Evolutionary conservation across 2,329 filamentous ascomycete species (phyloP).

Genomic region (Paecilomyces sp.): DNA sequence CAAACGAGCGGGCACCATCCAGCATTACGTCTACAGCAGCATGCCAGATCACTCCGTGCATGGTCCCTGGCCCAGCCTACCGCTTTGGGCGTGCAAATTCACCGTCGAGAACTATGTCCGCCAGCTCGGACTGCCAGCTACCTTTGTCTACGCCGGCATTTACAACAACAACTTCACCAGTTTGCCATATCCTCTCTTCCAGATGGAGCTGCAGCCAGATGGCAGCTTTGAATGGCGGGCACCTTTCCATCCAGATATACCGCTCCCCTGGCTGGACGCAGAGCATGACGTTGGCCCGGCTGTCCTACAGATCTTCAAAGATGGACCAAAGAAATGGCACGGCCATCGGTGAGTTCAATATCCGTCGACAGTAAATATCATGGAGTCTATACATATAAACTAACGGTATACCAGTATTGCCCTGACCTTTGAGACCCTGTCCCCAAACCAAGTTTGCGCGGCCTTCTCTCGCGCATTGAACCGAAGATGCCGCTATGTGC

Average conservation of each 20-base stretch:
- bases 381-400: background rate
- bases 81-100: conserved; percentile 88
- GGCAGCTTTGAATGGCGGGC: conserved; percentile 89
- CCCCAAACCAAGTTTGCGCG: conserved; percentile 72
- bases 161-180: conserved; percentile 99
- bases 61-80: conserved; percentile 74
- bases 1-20: conserved; percentile 66
- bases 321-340: conserved; percentile 79
- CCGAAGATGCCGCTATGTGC: conserved; percentile 69
- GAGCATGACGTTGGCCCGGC: conserved; percentile 94
- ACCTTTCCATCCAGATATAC: conserved; percentile 82
- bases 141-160: conserved; percentile 92
- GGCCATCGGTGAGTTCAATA: conserved; percentile 52
- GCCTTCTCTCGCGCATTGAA: conserved; percentile 73
- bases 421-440: conserved; percentile 82
- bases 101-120: conserved; percentile 87
- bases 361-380: background rate
- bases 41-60: conserved; percentile 92
- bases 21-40: conserved; percentile 92
- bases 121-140: conserved; percentile 73
- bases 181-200: conserved; percentile 84
- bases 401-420: conserved; percentile 56
- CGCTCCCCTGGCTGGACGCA: conserved; percentile 89
- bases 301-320: conserved; percentile 89
- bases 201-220: conserved; percentile 80